A percentile compares a stretch with the other conserved stretches of the same genome.
phyloP scores from a whole-genome alignment of 208 protist genomes.

The Trypanosoma platydactyli region DNA sequence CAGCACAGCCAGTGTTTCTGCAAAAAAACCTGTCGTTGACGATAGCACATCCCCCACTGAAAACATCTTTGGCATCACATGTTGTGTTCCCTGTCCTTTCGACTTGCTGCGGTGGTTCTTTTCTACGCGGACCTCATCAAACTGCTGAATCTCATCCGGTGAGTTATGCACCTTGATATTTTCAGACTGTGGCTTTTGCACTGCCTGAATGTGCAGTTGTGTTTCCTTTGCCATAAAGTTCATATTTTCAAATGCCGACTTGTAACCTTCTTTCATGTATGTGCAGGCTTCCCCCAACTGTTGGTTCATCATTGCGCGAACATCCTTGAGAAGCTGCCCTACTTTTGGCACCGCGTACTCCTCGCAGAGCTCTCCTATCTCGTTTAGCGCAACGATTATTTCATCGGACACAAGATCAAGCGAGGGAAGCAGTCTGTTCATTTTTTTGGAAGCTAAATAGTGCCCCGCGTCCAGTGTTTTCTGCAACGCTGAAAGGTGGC shows the following conservation, averaged over 20 bases:
- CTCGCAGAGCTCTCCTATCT: constrained; percentile 48
- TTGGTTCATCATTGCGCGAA: constrained; percentile 55
- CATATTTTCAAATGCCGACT: constrained; percentile 62
- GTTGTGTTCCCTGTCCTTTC: neutral
- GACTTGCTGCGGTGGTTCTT: neutral
- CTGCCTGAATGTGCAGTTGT: constrained; percentile 1
- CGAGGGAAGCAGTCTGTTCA: constrained; percentile 45
- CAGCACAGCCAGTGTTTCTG: constrained; percentile 74
- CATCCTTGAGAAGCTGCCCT: constrained; percentile 49
- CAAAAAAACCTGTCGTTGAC: constrained; percentile 56
- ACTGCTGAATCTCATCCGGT: neutral
- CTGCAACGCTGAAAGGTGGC: constrained; percentile 37
- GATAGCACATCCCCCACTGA: constrained; percentile 48
- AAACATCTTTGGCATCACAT: constrained; percentile 22
- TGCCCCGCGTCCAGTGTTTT: constrained; percentile 45
- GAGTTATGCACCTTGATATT: neutral
- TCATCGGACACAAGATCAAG: constrained; percentile 77
- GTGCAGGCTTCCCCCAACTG: constrained; percentile 68
- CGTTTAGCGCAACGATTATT: constrained; percentile 54
- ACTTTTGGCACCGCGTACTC: constrained; percentile 28
- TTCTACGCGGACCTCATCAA: neutral
- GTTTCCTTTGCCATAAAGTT: constrained; percentile 28
- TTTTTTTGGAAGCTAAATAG: constrained; percentile 36
- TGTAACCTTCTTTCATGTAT: constrained; percentile 76
- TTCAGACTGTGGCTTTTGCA: constrained; percentile 3